Conservation (phyloP, 2,329 filamentous ascomycete genomes). For the Colletotrichum kahawae region DNA sequence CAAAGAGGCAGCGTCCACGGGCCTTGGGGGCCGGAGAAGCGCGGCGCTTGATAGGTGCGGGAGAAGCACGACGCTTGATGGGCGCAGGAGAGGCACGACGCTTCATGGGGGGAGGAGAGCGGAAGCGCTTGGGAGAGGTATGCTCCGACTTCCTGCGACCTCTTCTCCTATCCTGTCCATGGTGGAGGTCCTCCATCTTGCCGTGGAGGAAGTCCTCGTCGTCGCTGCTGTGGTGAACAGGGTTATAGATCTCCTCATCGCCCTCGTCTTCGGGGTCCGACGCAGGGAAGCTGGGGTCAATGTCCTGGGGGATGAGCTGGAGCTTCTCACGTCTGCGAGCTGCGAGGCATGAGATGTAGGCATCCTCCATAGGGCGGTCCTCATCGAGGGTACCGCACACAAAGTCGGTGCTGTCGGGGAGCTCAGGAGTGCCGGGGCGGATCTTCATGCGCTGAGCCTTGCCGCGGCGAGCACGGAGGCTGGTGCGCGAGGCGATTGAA, state of each 20-base stretch:
- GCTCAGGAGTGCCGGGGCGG: constrained; percentile 75
- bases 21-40: constrained; percentile 45
- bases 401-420: constrained; percentile 97
- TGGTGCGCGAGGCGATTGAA: constrained; percentile 56
- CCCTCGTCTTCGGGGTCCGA: constrained; percentile 90
- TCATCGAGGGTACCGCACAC: constrained; percentile 98
- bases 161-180: constrained; percentile 58
- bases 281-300: constrained; percentile 95
- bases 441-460: constrained; percentile 55
- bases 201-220: constrained; percentile 75
- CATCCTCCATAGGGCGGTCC: constrained; percentile 91
- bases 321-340: constrained; percentile 83
- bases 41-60: constrained; percentile 48
- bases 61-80: constrained; percentile 53
- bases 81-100: constrained; percentile 51
- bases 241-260: constrained; percentile 70
- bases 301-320: constrained; percentile 88
- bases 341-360: constrained; percentile 85
- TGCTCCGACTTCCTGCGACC: constrained; percentile 55
- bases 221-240: constrained; percentile 67
- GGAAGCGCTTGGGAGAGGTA: constrained; percentile 51
- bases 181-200: constrained; percentile 69
- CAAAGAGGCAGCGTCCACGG: constrained; percentile 63
- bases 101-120: constrained; percentile 52
- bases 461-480: constrained; percentile 34